Percentiles rank a stretch among this genome's conserved stretches.
phyloP scores from a whole-genome alignment of 75 land plant species.

The Cryptomeria japonica region DNA sequence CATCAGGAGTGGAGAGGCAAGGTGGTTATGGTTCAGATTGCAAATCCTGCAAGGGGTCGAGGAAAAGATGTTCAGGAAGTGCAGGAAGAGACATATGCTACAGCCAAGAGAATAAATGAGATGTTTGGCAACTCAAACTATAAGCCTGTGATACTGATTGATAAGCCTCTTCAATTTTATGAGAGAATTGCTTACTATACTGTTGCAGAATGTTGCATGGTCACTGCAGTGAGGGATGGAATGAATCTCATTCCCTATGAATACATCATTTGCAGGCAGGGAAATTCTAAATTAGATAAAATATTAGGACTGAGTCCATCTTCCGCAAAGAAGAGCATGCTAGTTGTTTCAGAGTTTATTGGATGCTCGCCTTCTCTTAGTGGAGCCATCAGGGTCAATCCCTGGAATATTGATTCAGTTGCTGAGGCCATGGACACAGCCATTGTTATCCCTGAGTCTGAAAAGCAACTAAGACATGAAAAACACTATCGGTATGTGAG shows the following conservation, averaged over 20 bases:
- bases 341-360: slow-evolving; percentile 55
- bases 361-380: slow-evolving; percentile 54
- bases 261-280: slow-evolving; percentile 56
- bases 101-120: slow-evolving; percentile 35
- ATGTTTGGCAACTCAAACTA: slow-evolving; percentile 42
- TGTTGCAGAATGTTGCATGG: slow-evolving; percentile 52
- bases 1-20: slow-evolving; percentile 46
- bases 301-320: slow-evolving; percentile 16
- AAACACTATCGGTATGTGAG: slow-evolving; percentile 69
- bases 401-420: slow-evolving; percentile 70
- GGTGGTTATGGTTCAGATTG: slow-evolving; percentile 50
- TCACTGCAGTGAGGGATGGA: slow-evolving; percentile 57
- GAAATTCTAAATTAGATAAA: slow-evolving; percentile 39
- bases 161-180: slow-evolving; percentile 24
- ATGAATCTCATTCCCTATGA: slow-evolving; percentile 71
- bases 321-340: slow-evolving; percentile 50
- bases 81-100: slow-evolving; percentile 33
- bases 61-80: slow-evolving; percentile 47
- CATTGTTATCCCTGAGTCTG: slow-evolving; percentile 42
- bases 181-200: slow-evolving; percentile 55
- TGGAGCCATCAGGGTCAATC: slow-evolving; percentile 66
- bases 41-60: slow-evolving; percentile 45
- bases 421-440: slow-evolving; percentile 70
- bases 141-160: slow-evolving; percentile 63
- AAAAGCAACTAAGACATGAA: slow-evolving; percentile 61